Evolutionary conservation across 2,329 filamentous ascomycete species (phyloP), one percentile per base, ranked within the genome.

Genomic region (Dactylonectria macrodidyma): DNA sequence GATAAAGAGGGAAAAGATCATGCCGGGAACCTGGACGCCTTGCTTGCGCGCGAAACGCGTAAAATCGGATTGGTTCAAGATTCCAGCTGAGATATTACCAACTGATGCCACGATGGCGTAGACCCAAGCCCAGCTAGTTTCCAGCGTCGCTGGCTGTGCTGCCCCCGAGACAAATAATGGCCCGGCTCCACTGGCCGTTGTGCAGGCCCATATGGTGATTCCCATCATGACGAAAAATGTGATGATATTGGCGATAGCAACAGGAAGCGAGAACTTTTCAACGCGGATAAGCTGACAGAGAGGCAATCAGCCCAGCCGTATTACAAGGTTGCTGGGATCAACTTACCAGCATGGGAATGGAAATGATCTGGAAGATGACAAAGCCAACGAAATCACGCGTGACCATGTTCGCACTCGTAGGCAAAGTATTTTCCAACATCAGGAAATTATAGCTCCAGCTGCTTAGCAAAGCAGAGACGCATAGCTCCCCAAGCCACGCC

Each of bases 381-480:
- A 59, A 59, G 14, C 57, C 57, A 34, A 59, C 24, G 22, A 50
- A 59, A 16, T 59, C 41, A 6, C 44, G 22, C 9, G 57, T 59
- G 3, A 33, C 26, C 57, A 59, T 59, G 41, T 47, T 16, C 1
- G 57, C 30, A 34, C 41, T 48, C 16, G 38, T 44, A 7, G 57
- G 57, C 16, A 59, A 33, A 3, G 57, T 59, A 19, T 59, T 59
- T 12, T 47, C 14, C 41, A 59, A 24, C n/a, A 16, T 47, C 19
- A 34, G 14, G 33, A 48, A 59, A 41, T 26, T 50, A 14, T 47
- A 36, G 14, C 22, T 30, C 26, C 19, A 34, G 5, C 22, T 48
- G 16, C 41, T 48, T 4, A 59, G 8, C 19, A 59, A 24, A 19
- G 57, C 24, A 10, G 41, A 48, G 9, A 59, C 57, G n/a, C 22